Conservation (phyloP, 495 filamentous ascomycete genomes). For the Eremomyces bilateralis region DNA sequence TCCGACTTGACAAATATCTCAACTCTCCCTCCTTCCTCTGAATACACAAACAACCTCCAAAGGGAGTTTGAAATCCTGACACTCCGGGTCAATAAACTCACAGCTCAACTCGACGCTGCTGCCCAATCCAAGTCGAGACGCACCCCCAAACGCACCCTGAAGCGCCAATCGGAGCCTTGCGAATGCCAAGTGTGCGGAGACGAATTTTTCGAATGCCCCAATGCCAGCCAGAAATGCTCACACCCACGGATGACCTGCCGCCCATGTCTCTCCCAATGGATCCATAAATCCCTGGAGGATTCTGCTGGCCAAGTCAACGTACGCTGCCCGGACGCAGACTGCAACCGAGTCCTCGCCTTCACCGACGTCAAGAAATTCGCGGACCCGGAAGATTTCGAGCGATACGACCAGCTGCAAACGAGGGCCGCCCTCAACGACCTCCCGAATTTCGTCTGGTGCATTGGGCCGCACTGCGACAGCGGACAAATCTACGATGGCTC, state of each 20-base stretch:
- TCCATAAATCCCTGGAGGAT: neutral
- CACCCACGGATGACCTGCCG: neutral
- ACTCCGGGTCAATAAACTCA: no score
- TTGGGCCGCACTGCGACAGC: slow-evolving; percentile 14
- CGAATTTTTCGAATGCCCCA: no score
- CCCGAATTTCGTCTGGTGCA: slow-evolving; percentile 22
- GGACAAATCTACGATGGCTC: slow-evolving; percentile 18
- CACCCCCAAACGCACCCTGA: no score
- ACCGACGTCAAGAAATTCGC: neutral
- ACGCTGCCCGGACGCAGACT: neutral
- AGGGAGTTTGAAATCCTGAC: no score
- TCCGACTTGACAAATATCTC: no score
- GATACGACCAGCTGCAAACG: slow-evolving; percentile 13
- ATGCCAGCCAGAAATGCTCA: no score
- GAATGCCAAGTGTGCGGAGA: no score
- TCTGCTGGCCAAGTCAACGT: neutral
- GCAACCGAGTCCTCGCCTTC: neutral
- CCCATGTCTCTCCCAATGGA: neutral
- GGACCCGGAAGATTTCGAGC: neutral
- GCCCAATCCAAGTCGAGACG: no score
- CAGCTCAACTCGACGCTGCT: no score
- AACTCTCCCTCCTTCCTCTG: no score
- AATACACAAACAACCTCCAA: no score
- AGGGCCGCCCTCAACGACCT: slow-evolving; percentile 12
- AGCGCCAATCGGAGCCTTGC: no score